Evolutionary conservation across 1,284 basidiomycete genomes (phyloP), one percentile per base, ranked within the genome.

Genomic region (Agaricales sp.): DNA sequence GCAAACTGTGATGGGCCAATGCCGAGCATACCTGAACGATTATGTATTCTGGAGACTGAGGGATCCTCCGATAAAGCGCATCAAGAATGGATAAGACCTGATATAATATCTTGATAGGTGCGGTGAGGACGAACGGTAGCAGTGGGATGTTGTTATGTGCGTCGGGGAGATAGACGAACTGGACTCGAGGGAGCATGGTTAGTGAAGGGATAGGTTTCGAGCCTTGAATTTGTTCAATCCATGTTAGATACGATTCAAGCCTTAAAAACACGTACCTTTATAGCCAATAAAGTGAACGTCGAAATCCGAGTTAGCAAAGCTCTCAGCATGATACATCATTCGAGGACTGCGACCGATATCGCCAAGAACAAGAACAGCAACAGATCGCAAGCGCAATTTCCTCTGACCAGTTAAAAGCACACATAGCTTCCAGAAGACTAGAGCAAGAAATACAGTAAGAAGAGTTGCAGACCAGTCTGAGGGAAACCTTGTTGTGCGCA

Each of bases 261-360:
- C 16, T 37, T 37, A 12, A 37, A 16, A 37, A 11, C 16, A 50
- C 77, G 53, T 55, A 91, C 92, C 92, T 63, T 71, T 69, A 63
- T 97, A 97, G 14, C 92, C 95, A 46, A 99, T 77, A 14, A 99
- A 60, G 58, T 80, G 80, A 0, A 92, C 92, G 51, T 78, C 69
- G 67, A 90, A 98, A 2, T 77, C 81, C 51, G 85, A 76, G 46
- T 83, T 78, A 19, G 90, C 86, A 59, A 99, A 87, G 60, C 89
- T 93, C 60, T 94, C 80, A 0, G 94, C 89, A 60, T 99, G 96
- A 64, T 97, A 96, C 88, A 98, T 96, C 92, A 98, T 98, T 35
- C 96, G 77, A 6, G 96, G 96, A 61, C 89, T 93, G 45, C 95
- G 77, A 1, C 93, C 96, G 46, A 99, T 82, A 67, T 99, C 96